Evolutionary conservation across 768 basidiomycete species (phyloP).

Genomic region (Sarcomyxa edulis): DNA sequence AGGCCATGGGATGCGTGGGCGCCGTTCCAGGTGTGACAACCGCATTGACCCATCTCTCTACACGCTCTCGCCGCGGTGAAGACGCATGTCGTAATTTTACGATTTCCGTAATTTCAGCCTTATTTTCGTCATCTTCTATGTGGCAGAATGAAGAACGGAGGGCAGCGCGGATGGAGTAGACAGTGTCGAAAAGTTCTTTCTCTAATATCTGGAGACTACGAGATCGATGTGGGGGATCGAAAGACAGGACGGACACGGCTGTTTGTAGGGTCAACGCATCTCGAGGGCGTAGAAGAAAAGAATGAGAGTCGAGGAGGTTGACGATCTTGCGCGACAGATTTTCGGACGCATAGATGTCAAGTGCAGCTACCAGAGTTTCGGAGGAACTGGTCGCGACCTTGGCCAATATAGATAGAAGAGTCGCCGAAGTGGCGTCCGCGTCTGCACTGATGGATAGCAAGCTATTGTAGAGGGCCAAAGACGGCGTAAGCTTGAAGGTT

Average conservation of each 20-base stretch:
- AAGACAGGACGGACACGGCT: constrained; percentile 33
- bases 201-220: constrained; percentile 41
- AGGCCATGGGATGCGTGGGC: constrained; percentile 36
- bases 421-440: constrained; percentile 23
- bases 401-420: constrained; percentile 27
- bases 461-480: constrained; percentile 36
- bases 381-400: constrained; percentile 42
- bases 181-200: constrained; percentile 45
- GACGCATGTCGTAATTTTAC: constrained; percentile 34
- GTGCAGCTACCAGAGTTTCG: constrained; percentile 48
- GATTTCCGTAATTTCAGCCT: constrained; percentile 38
- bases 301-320: constrained; percentile 38
- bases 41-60: constrained; percentile 34
- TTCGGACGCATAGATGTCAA: constrained; percentile 43
- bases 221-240: constrained; percentile 19
- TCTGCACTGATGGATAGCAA: constrained; percentile 34
- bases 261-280: constrained; percentile 42
- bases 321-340: constrained; percentile 28
- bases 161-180: constrained; percentile 34
- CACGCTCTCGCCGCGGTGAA: constrained; percentile 35
- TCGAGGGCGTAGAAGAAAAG: constrained; percentile 56
- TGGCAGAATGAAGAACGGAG: constrained; percentile 42
- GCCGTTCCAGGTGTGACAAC: constrained; percentile 31
- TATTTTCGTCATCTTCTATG: constrained; percentile 35
- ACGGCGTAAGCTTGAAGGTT: constrained; percentile 49